A percentile compares a stretch with the other conserved stretches of the same genome.
Evolutionary conservation across 1,139 yeast species (phyloP).

Genomic region (Kazachstania sp.): DNA sequence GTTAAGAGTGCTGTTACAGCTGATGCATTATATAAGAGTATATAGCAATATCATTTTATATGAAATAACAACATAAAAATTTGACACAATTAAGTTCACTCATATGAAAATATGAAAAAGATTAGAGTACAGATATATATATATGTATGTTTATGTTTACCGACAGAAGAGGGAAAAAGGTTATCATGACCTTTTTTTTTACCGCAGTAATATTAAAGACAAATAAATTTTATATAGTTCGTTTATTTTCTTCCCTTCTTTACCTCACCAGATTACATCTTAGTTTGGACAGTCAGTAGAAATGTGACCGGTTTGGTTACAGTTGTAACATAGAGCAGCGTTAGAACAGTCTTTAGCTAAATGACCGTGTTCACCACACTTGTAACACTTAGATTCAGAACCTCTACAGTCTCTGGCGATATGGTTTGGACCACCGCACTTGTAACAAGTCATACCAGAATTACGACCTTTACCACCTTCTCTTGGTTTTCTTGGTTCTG

Average conservation of each 20-base stretch:
- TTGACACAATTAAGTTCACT: no score
- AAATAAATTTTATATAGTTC: no score
- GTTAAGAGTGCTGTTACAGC: conserved; percentile 57
- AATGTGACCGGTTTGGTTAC: conserved; percentile 86
- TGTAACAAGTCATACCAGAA: conserved; percentile 63
- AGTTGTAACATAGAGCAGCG: conserved; percentile 69
- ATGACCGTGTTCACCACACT: conserved; percentile 88
- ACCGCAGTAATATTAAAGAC: no score
- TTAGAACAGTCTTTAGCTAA: conserved; percentile 71
- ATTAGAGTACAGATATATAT: no score
- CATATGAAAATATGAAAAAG: no score
- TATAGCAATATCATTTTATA: background rate
- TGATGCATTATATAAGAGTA: conserved; percentile 51
- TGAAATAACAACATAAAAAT: no score
- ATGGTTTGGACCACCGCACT: conserved; percentile 91
- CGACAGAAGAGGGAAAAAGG: no score
- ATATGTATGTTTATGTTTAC: no score
- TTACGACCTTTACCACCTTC: conserved; percentile 4
- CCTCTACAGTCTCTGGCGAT: conserved; percentile 88
- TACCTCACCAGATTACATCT: background rate
- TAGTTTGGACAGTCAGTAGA: conserved; percentile 64
- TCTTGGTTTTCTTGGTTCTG: conserved; percentile 34
- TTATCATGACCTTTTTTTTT: no score
- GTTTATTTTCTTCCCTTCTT: no score
- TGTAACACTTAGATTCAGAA: conserved; percentile 70